Evolutionary conservation across 108 stramenopile genomes (phyloP).

Genomic region (Nannochloropsis oceanica): DNA sequence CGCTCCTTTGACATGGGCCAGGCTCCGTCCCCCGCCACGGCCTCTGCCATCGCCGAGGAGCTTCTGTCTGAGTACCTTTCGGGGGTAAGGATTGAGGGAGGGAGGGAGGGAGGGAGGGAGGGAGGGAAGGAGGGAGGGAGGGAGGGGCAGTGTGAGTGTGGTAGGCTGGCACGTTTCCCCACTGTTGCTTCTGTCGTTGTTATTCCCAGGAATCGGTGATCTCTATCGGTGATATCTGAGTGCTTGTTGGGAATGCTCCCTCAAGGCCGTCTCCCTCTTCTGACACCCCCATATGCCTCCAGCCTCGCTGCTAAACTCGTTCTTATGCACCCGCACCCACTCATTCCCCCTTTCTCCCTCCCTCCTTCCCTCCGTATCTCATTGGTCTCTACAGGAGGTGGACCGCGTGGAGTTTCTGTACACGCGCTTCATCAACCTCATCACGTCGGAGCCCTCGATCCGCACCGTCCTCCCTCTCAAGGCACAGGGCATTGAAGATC

Average conservation of each 20-base stretch:
- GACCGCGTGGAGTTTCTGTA: slow-evolving; percentile 87
- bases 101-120: background rate
- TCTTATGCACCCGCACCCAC: background rate
- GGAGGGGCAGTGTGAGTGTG: background rate
- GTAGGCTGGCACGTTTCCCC: background rate
- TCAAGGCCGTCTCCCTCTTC: background rate
- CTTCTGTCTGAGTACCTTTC: slow-evolving; percentile 50
- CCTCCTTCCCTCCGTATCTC: slow-evolving; percentile 32
- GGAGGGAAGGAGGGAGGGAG: background rate
- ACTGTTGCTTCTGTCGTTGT: background rate
- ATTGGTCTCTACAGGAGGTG: slow-evolving; percentile 58
- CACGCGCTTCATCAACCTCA: slow-evolving; percentile 85
- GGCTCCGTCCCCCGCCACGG: slow-evolving; percentile 71
- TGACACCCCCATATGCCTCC: background rate
- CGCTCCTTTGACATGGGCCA: slow-evolving; percentile 64
- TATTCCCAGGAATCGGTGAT: no score
- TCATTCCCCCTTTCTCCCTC: background rate
- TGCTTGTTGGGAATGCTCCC: no score
- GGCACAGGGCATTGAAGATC: slow-evolving; percentile 66
- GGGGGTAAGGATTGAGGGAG: background rate
- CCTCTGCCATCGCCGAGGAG: slow-evolving; percentile 72
- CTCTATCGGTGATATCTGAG: no score
- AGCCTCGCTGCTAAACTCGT: background rate
- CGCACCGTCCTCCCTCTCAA: slow-evolving; percentile 91
- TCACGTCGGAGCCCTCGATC: slow-evolving; percentile 65